Conservation (phyloP, 1,284 basidiomycete genomes). For the Tausonia pullulans region DNA sequence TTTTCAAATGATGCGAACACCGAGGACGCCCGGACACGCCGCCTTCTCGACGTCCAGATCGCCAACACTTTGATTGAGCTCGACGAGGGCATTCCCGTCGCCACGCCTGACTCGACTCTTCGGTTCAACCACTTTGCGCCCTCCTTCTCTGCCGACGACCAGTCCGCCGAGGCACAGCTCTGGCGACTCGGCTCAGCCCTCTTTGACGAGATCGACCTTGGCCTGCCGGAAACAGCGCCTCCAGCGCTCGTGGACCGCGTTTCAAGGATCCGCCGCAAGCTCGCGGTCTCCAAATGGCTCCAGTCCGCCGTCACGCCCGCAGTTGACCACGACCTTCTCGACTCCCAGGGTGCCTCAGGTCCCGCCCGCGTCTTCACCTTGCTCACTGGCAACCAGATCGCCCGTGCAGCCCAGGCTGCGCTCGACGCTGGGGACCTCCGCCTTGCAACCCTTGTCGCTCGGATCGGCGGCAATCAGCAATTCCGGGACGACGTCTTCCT, state of each 20-base stretch:
- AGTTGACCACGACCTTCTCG: constrained; percentile 64
- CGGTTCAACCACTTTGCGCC: constrained; percentile 68
- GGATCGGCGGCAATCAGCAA: constrained; percentile 67
- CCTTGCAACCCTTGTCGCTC: constrained; percentile 83
- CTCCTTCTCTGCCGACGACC: constrained; percentile 61
- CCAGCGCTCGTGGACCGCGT: constrained; percentile 52
- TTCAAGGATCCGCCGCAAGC: constrained; percentile 58
- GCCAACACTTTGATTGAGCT: constrained; percentile 56
- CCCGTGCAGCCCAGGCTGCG: constrained; percentile 67
- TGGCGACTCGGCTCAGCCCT: constrained; percentile 84
- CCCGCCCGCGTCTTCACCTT: constrained; percentile 58
- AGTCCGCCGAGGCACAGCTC: constrained; percentile 62
- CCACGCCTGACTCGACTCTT: constrained; percentile 47
- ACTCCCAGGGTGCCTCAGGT: constrained; percentile 36
- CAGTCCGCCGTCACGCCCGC: constrained; percentile 57
- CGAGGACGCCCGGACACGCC: constrained; percentile 43
- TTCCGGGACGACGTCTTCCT: constrained; percentile 63
- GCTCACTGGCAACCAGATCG: constrained; percentile 78
- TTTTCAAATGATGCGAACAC: constrained; percentile 26
- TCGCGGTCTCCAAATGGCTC: constrained; percentile 76
- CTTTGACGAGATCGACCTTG: constrained; percentile 67
- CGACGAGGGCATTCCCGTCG: constrained; percentile 48
- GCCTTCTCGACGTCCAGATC: constrained; percentile 69
- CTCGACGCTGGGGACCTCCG: constrained; percentile 67
- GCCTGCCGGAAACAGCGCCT: constrained; percentile 48